Base-by-base conservation (phyloP, 129 eudicot genomes). In the Saussurea involucrata region DNA sequence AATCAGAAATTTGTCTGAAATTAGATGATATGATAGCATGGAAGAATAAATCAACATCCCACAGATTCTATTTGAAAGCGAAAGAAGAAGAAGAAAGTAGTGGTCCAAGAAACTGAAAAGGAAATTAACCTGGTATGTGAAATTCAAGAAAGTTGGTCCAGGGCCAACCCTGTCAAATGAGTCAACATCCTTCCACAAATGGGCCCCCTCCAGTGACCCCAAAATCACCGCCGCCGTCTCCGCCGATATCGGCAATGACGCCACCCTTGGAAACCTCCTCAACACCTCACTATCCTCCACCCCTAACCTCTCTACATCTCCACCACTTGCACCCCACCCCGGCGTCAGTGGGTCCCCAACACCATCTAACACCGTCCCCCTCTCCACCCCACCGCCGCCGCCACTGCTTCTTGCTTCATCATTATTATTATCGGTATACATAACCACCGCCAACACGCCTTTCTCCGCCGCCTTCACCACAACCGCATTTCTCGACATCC, bases 331-430 rank as follows among this genome's bases (percentile, higher is more conserved):
- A 20, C 80, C 93, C 98, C 98, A 93, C 27, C 98, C 98, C 0
- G 97, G 96, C 5, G 84, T 94, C 5, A 84, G 77, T 64, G 97
- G 92, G 86, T 94, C 98, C 76, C 98, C 98, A 64, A 94, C 60
- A 5, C 97, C 98, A 25, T 87, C 82, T 85, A 89, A 76, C 15
- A 94, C 97, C 15, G 97, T 91, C 76, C 98, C 98, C 63, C 97
- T 87, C 75, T 94, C 97, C 46, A 94, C 97, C 76, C 98, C 98
- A 28, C 65, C 65, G 36, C 79, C 79, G 15, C 18, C 5, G 42
- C 71, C 78, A 1, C 85, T 83, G 82, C 79, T n/a, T n/a, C n/a
- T n/a, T n/a, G n/a, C n/a, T n/a, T n/a, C n/a, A n/a, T n/a, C n/a
- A n/a, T n/a, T n/a, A n/a, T n/a, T n/a, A n/a, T n/a, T n/a, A n/a